Conservation (phyloP, 768 basidiomycete genomes). For the Suillus paluster region DNA sequence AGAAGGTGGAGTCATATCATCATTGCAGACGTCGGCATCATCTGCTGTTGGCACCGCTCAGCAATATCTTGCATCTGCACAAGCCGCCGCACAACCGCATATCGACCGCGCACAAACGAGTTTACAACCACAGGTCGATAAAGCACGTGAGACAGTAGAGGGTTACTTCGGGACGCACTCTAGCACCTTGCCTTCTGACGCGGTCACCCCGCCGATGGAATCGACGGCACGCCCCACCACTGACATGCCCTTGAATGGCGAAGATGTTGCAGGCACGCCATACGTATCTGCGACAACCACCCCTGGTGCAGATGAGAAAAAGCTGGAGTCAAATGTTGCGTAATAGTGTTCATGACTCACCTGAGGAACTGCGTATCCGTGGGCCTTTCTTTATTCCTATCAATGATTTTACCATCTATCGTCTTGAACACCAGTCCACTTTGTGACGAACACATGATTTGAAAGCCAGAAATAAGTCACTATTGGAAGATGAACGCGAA, state of each 20-base stretch:
- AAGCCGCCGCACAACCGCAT: conserved; percentile 29
- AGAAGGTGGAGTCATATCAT: conserved; percentile 29
- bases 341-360: not conserved
- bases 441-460: too few relatives aligned
- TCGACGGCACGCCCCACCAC: conserved; percentile 29
- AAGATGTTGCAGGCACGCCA: conserved; percentile 36
- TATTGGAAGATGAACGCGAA: too few relatives aligned
- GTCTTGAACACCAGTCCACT: not conserved
- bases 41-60: conserved; percentile 37
- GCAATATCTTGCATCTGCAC: conserved; percentile 29
- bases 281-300: conserved; percentile 21
- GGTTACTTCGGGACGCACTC: conserved; percentile 18
- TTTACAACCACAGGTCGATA: conserved; percentile 37
- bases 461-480: too few relatives aligned
- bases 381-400: not conserved
- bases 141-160: conserved; percentile 24
- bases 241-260: conserved; percentile 44
- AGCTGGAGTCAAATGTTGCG: conserved; percentile 10
- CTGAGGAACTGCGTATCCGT: not conserved
- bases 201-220: conserved; percentile 12
- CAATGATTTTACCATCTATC: not conserved
- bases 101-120: conserved; percentile 26
- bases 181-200: conserved; percentile 10
- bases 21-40: conserved; percentile 35
- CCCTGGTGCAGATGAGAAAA: not conserved